Conservation (phyloP, 306 rosid genomes). For the Vachellia pachyceras region DNA sequence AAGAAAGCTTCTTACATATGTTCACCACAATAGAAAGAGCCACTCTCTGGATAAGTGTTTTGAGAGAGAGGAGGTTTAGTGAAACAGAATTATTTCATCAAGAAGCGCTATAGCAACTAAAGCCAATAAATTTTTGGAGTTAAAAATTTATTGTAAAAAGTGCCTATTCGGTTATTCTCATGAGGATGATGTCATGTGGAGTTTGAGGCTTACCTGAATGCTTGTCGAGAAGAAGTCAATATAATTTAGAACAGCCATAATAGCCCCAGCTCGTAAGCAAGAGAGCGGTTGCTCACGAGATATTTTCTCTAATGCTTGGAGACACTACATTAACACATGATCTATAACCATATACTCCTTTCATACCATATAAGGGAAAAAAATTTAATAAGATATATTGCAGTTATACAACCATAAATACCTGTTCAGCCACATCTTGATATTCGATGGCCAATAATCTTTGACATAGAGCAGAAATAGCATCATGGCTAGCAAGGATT, state of each 20-base stretch:
- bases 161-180: not conserved
- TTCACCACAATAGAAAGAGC: constrained; percentile 96
- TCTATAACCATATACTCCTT: constrained; percentile 27
- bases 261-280: constrained; percentile 90
- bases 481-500: constrained; percentile 86
- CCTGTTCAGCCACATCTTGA: constrained; percentile 98
- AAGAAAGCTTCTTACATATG: constrained; percentile 92
- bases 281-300: constrained; percentile 96
- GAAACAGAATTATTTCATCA: constrained; percentile 25
- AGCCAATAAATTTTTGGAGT: constrained; percentile 1
- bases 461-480: constrained; percentile 81
- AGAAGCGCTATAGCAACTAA: constrained; percentile 16
- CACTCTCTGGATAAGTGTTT: constrained; percentile 65
- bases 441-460: constrained; percentile 80
- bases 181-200: constrained; percentile 23
- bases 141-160: constrained; percentile 1
- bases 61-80: not conserved
- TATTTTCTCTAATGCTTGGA: constrained; percentile 97
- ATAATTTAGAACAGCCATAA: constrained; percentile 85
- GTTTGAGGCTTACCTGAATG: constrained; percentile 68
- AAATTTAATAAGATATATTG: not conserved
- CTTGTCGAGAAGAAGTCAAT: constrained; percentile 94
- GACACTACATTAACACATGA: constrained; percentile 64
- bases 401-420: constrained; percentile 38
- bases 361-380: constrained; percentile 1